Conservation (phyloP, 768 basidiomycete genomes). For the Russula griseocarnosa region DNA sequence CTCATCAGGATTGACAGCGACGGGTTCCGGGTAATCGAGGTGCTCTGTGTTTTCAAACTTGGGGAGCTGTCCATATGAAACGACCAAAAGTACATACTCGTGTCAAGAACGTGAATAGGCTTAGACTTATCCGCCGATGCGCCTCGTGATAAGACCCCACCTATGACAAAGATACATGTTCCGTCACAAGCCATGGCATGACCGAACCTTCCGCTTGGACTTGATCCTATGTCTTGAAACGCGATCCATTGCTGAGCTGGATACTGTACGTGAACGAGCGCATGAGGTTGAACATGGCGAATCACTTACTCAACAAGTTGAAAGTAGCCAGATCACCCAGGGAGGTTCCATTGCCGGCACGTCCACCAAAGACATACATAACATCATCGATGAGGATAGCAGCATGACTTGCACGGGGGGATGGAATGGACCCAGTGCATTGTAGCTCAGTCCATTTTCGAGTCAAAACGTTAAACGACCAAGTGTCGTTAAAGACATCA, state of each 20-base stretch:
- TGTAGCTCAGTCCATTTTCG: conserved; percentile 85
- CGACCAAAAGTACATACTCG: conserved; percentile 55
- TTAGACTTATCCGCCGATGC: conserved; percentile 72
- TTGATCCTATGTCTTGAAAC: conserved; percentile 99
- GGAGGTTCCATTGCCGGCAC: conserved; percentile 96
- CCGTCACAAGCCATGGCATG: conserved; percentile 96
- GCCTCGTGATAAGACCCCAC: conserved; percentile 83
- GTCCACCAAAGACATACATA: conserved; percentile 94
- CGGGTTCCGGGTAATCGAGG: conserved; percentile 77
- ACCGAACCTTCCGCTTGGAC: conserved; percentile 86
- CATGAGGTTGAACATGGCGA: not conserved
- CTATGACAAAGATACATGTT: conserved; percentile 84
- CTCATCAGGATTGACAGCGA: conserved; percentile 40
- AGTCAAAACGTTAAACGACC: conserved; percentile 83
- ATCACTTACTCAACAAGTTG: conserved; percentile 85
- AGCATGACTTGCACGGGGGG: conserved; percentile 92
- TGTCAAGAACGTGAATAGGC: conserved; percentile 86
- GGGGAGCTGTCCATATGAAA: not conserved
- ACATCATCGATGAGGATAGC: conserved; percentile 96
- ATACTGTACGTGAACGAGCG: conserved; percentile 29
- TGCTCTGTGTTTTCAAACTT: conserved; percentile 51
- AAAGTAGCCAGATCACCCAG: conserved; percentile 92
- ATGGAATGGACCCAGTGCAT: conserved; percentile 95
- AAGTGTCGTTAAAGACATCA: conserved; percentile 99
- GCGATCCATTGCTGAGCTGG: conserved; percentile 97